phyloP scores from a whole-genome alignment of 805 yeast species.

The Grigorovia jiainica region DNA sequence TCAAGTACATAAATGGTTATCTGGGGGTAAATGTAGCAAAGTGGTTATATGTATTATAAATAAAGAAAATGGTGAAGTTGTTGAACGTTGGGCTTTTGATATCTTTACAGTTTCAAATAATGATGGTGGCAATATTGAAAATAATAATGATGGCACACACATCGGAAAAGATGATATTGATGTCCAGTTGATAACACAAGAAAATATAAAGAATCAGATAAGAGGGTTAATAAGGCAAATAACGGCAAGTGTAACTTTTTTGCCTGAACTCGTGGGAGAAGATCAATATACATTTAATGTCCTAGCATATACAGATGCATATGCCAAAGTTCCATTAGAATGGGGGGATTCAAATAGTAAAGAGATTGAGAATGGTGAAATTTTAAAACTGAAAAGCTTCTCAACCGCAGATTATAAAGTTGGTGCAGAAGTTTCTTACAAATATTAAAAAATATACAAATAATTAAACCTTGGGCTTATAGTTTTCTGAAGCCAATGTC shows the following conservation, averaged over 20 bases:
- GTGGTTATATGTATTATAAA: constrained; percentile 66
- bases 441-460: constrained; percentile 7
- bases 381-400: constrained; percentile 61
- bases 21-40: constrained; percentile 55
- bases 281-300: constrained; percentile 72
- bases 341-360: constrained; percentile 76
- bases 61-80: constrained; percentile 54
- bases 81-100: constrained; percentile 84
- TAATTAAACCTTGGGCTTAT: too few relatives aligned
- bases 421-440: constrained; percentile 55
- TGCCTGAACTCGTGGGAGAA: constrained; percentile 57
- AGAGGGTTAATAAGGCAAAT: constrained; percentile 81
- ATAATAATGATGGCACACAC: constrained; percentile 13
- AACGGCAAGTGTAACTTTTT: constrained; percentile 76
- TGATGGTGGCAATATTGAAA: constrained; percentile 3
- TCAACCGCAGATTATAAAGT: constrained; percentile 59
- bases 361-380: constrained; percentile 49
- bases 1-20: constrained; percentile 69
- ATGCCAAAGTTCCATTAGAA: constrained; percentile 59
- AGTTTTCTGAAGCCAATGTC: too few relatives aligned
- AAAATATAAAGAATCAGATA: constrained; percentile 49
- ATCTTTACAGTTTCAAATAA: constrained; percentile 32
- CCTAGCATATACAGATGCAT: constrained; percentile 68
- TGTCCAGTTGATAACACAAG: too few relatives aligned
- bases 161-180: background rate